Conservation (phyloP, 2,329 filamentous ascomycete genomes). For the Ceratocystis variospora region DNA sequence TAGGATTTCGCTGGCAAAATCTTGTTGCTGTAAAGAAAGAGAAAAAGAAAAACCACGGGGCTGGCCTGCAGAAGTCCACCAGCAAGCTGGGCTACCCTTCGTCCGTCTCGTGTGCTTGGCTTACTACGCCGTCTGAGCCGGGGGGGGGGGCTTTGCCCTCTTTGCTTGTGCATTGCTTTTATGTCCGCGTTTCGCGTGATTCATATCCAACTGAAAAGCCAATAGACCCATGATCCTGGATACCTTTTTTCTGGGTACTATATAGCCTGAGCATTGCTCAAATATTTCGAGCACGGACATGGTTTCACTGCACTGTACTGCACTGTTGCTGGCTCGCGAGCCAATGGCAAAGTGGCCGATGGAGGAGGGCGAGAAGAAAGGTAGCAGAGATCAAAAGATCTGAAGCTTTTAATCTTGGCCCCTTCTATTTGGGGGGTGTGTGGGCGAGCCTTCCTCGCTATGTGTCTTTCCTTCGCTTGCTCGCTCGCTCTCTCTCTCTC, state of each 20-base stretch:
- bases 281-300: not conserved
- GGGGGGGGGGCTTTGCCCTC: not conserved
- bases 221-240: conserved; percentile 2
- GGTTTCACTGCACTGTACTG: conserved; percentile 8
- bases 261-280: not conserved
- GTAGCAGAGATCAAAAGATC: not conserved
- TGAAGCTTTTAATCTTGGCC: not conserved
- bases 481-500: not conserved
- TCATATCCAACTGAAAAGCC: not conserved
- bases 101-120: not conserved
- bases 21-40: not conserved
- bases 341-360: not conserved
- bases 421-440: not conserved
- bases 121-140: not conserved
- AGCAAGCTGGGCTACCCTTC: not conserved
- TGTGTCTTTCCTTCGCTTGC: no score
- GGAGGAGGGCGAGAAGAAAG: not conserved
- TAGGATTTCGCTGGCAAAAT: no score
- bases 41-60: not conserved
- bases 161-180: not conserved
- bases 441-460: not conserved
- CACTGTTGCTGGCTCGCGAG: not conserved
- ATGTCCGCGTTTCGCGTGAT: not conserved
- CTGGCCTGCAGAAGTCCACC: not conserved
- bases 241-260: not conserved